phyloP scores from a whole-genome alignment of 768 basidiomycete species.

The Xanthoconium purpureum region DNA sequence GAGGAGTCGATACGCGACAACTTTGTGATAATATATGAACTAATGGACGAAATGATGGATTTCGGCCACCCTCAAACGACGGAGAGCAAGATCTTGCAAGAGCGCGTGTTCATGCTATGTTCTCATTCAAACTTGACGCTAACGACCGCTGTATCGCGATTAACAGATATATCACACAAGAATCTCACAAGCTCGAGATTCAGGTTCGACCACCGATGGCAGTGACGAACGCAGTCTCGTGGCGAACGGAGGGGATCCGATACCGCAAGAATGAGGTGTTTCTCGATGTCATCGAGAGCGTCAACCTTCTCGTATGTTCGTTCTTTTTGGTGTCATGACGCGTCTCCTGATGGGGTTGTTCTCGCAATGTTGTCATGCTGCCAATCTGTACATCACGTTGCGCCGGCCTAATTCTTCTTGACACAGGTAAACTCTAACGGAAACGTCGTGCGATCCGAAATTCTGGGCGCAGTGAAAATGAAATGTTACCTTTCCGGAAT shows the following conservation, averaged over 20 bases:
- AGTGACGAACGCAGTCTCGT: slow-evolving; percentile 97
- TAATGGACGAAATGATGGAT: slow-evolving; percentile 99
- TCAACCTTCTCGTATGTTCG: slow-evolving; percentile 82
- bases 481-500: slow-evolving; percentile 99
- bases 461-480: slow-evolving; percentile 99
- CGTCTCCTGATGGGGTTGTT: background rate
- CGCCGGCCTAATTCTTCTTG: background rate
- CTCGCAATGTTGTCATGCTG: background rate
- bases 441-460: slow-evolving; percentile 95
- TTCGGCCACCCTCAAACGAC: slow-evolving; percentile 99
- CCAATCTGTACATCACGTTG: background rate
- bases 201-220: slow-evolving; percentile 93
- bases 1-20: slow-evolving; percentile 99
- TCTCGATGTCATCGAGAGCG: slow-evolving; percentile 95
- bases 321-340: background rate
- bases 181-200: slow-evolving; percentile 94
- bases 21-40: slow-evolving; percentile 98
- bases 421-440: slow-evolving; percentile 91
- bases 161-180: slow-evolving; percentile 92
- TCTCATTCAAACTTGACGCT: background rate
- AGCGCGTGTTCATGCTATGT: slow-evolving; percentile 47
- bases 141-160: background rate
- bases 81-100: slow-evolving; percentile 98
- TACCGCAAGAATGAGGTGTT: slow-evolving; percentile 99
- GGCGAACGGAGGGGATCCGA: slow-evolving; percentile 95